Conservation (phyloP, 1,284 basidiomycete genomes). For the Takashimella koratensis region DNA sequence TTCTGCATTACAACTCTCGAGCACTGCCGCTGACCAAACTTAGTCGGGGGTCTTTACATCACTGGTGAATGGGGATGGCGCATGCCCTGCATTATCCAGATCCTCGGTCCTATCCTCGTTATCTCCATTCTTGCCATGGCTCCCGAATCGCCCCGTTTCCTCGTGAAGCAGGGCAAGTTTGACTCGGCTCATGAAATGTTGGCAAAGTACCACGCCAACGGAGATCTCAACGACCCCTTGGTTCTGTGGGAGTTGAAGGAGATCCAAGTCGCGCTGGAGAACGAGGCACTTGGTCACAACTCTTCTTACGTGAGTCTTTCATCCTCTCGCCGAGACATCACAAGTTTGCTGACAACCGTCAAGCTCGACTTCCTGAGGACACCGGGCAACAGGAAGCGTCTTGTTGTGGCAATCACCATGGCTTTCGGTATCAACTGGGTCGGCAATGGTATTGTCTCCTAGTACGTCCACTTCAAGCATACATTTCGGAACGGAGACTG, state of each 20-base stretch:
- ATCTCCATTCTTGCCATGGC: constrained; percentile 4
- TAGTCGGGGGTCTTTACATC: constrained; percentile 13
- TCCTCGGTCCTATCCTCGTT: constrained; percentile 10
- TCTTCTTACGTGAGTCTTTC: too few species aligned
- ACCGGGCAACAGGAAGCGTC: constrained; percentile 31
- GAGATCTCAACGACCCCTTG: constrained; percentile 20
- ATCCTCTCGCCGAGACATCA: too few species aligned
- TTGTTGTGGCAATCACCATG: constrained; percentile 43
- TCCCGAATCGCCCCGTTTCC: constrained; percentile 58
- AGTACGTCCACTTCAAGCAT: too few species aligned
- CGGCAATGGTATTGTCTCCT: constrained; percentile 46
- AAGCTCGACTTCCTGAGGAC: constrained; percentile 35
- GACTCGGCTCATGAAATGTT: constrained; percentile 33
- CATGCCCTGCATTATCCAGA: constrained; percentile 14
- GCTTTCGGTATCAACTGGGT: constrained; percentile 55
- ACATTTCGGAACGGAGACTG: too few species aligned
- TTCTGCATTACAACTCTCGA: too few species aligned
- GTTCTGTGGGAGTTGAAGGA: constrained; percentile 24
- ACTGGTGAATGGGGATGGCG: constrained; percentile 18
- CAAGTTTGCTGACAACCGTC: too few species aligned
- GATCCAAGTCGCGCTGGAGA: constrained; percentile 26
- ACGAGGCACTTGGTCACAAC: constrained; percentile 16
- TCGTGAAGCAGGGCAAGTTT: constrained; percentile 56
- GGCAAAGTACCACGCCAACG: constrained; percentile 32
- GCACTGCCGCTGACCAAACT: too few species aligned